Conservation (phyloP, 2,329 filamentous ascomycete species). For the Didymella exigua region DNA sequence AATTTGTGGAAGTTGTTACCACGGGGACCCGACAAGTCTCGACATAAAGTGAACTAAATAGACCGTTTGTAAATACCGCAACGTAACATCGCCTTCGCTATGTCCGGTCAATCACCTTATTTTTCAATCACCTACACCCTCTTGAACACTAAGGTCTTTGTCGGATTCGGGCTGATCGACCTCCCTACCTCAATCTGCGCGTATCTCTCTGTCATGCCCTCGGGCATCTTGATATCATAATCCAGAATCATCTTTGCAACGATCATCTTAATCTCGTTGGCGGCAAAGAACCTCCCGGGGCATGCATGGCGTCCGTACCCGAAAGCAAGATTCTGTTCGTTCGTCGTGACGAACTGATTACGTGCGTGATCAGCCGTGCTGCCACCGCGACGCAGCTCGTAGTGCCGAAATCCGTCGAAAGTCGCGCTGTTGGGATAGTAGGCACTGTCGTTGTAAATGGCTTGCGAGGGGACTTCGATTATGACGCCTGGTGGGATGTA, state of each 20-base stretch:
- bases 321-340: constrained; percentile 33
- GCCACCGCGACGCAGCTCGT: constrained; percentile 36
- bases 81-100: too few relatives aligned
- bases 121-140: constrained; percentile 18
- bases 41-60: too few relatives aligned
- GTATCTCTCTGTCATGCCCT: constrained; percentile 25
- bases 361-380: constrained; percentile 31
- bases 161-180: constrained; percentile 17
- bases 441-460: constrained; percentile 32
- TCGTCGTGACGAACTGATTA: constrained; percentile 41
- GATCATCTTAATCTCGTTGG: constrained; percentile 45
- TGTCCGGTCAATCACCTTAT: too few relatives aligned
- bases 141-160: constrained; percentile 27
- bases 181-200: constrained; percentile 22
- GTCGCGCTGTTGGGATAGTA: constrained; percentile 30
- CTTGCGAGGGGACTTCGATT: constrained; percentile 40
- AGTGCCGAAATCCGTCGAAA: constrained; percentile 44
- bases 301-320: constrained; percentile 43
- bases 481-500: constrained; percentile 46
- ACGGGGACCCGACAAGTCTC: too few relatives aligned
- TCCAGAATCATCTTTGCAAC: constrained; percentile 33
- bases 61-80: too few relatives aligned
- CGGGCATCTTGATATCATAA: constrained; percentile 37
- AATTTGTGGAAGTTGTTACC: too few relatives aligned
- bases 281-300: constrained; percentile 43